phyloP scores from a whole-genome alignment of 306 rosid genomes.

The Rosa rugosa region DNA sequence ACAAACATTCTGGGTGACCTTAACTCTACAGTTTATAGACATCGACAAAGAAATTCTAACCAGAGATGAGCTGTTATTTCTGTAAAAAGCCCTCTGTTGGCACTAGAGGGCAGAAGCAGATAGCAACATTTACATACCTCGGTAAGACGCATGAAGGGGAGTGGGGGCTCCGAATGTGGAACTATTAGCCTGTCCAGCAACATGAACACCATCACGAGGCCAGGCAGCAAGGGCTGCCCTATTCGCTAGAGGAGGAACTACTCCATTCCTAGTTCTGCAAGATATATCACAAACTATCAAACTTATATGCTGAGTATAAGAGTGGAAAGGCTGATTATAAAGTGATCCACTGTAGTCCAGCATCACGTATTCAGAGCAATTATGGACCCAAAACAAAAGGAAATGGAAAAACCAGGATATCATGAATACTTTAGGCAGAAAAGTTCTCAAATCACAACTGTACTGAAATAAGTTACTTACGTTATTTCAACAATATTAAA shows the following conservation, averaged over 20 bases:
- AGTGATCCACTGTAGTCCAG: not conserved
- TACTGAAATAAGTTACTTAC: not conserved
- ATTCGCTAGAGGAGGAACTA: conserved; percentile 67
- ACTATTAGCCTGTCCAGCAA: conserved; percentile 28
- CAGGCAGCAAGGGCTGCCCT: conserved; percentile 90
- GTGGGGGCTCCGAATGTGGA: conserved; percentile 25
- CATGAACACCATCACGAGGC: conserved; percentile 51
- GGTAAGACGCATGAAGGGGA: conserved; percentile 38
- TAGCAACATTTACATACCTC: conserved; percentile 35
- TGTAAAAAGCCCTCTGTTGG: not conserved
- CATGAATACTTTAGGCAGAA: not conserved
- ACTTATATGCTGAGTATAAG: no score
- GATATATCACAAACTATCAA: conserved; percentile 9
- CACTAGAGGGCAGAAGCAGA: not conserved
- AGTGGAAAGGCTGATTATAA: not conserved
- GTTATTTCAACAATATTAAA: not conserved
- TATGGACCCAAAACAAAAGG: not conserved
- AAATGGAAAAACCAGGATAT: not conserved
- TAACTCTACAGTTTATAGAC: not conserved
- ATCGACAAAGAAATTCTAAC: not conserved
- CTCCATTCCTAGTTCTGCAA: conserved; percentile 69
- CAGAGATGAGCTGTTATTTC: conserved; percentile 3
- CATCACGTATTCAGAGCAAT: not conserved
- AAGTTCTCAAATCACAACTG: not conserved
- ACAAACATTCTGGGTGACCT: conserved; percentile 1